A percentile compares a stretch with the other conserved stretches of the same genome.
These are phyloP conservation scores for Sporothrix pallida DNA, from an alignment of 2,329 filamentous ascomycete genomes.

Conservation along the genomic window DNA sequence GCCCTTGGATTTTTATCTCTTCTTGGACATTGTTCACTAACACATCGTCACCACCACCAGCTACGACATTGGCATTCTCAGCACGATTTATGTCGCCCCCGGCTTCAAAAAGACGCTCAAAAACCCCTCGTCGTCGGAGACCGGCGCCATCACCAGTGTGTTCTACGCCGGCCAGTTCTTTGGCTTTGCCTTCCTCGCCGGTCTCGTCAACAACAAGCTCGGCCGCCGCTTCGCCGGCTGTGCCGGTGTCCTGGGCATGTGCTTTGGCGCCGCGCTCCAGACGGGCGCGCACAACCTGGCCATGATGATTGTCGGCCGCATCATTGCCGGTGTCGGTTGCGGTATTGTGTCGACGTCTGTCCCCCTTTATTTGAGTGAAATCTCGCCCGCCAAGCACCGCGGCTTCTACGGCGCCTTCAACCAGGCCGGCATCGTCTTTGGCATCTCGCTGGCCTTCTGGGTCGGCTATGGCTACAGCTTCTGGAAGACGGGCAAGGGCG, in stretches of 20 bases:
- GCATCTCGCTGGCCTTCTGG: constrained; percentile 41
- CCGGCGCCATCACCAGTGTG: constrained; percentile 38
- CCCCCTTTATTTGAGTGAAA: constrained; percentile 38
- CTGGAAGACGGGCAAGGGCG: constrained; percentile 45
- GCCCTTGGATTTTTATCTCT: too few relatives aligned
- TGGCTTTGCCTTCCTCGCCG: constrained; percentile 38
- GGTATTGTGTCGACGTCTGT: constrained; percentile 38
- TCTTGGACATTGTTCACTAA: too few relatives aligned
- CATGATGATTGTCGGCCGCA: constrained; percentile 39
- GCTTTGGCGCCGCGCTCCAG: constrained; percentile 37
- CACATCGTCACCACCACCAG: constrained; percentile 21
- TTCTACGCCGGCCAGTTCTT: constrained; percentile 40
- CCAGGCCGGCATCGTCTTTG: constrained; percentile 38
- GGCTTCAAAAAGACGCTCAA: constrained; percentile 38
- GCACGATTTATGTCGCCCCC: constrained; percentile 39
- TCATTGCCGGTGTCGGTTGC: constrained; percentile 37
- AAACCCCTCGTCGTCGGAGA: constrained; percentile 36
- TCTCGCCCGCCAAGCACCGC: constrained; percentile 36
- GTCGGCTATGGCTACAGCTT: constrained; percentile 46
- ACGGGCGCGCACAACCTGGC: constrained; percentile 35
- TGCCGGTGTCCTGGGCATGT: constrained; percentile 35
- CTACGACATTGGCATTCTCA: constrained; percentile 38
- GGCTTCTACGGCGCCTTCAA: constrained; percentile 39
- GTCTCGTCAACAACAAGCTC: constrained; percentile 36
- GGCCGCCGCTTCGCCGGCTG: constrained; percentile 39